A percentile compares a stretch with the other conserved stretches of the same genome.
These are phyloP conservation scores for Nitzschia sp. DNA, from an alignment of 108 stramenopile genomes.

Conservation along the genomic window DNA sequence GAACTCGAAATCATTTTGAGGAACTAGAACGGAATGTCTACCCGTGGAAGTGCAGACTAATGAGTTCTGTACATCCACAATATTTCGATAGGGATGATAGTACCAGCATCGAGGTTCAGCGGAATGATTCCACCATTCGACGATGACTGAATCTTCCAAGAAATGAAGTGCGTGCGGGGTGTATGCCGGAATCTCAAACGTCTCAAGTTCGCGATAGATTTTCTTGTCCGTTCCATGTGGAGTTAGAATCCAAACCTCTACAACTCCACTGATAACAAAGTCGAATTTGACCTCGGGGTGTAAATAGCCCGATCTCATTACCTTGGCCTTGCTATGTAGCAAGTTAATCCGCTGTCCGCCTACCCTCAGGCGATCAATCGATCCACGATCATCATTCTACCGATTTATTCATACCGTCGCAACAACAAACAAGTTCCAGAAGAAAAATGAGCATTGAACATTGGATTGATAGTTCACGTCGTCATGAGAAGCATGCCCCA, in stretches of 20 bases:
- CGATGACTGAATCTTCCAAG: conserved; percentile 52
- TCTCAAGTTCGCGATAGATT: conserved; percentile 29
- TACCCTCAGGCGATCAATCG: conserved; percentile 50
- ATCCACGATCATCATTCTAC: conserved; percentile 52
- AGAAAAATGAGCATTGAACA: too few species aligned
- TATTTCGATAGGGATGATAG: conserved; percentile 53
- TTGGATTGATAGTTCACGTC: too few species aligned
- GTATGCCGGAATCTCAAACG: conserved; percentile 39
- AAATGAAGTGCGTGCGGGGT: conserved; percentile 59
- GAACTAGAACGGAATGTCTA: conserved; percentile 12
- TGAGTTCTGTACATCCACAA: conserved; percentile 44
- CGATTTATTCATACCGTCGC: too few species aligned
- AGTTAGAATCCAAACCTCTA: conserved; percentile 55
- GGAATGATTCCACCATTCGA: conserved; percentile 52
- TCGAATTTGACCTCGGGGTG: conserved; percentile 45
- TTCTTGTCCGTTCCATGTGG: conserved; percentile 35
- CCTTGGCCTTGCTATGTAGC: conserved; percentile 39
- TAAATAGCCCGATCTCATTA: conserved; percentile 49
- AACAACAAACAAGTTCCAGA: too few species aligned
- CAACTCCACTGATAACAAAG: conserved; percentile 52
- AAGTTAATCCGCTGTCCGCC: conserved; percentile 53
- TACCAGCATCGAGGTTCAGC: conserved; percentile 46
- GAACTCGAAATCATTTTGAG: conserved; percentile 11
- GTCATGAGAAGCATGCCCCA: too few species aligned
- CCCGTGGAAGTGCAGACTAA: conserved; percentile 13